phyloP scores from a whole-genome alignment of 345 rosid genomes.

The Syzygium oleosum region DNA sequence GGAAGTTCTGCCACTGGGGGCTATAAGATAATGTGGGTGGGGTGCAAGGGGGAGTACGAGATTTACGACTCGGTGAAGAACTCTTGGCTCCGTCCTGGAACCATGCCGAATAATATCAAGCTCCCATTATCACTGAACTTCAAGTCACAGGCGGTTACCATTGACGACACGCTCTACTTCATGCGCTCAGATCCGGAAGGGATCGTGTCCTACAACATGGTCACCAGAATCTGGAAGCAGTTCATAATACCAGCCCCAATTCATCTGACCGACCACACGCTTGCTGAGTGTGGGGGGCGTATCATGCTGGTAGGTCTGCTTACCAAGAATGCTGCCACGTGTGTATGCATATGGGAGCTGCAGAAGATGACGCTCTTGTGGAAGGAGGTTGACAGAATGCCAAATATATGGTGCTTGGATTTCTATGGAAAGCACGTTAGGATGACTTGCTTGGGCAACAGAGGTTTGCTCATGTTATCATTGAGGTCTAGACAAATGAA shows the following conservation, averaged over 20 bases:
- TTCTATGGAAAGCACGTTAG: conserved; percentile 98
- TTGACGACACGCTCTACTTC: conserved; percentile 58
- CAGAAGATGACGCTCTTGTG: conserved; percentile 99
- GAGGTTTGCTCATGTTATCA: conserved; percentile 86
- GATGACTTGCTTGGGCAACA: conserved; percentile 99
- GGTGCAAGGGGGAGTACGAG: conserved; percentile 92
- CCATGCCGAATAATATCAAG: conserved; percentile 60
- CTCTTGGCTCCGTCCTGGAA: conserved; percentile 74
- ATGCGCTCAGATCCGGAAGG: conserved; percentile 93
- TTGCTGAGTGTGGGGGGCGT: conserved; percentile 74
- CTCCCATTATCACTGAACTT: conserved; percentile 81
- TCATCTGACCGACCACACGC: conserved; percentile 78
- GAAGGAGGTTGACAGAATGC: conserved; percentile 99
- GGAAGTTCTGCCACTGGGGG: conserved; percentile 44
- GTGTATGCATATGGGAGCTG: conserved; percentile 98
- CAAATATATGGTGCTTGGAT: conserved; percentile 99
- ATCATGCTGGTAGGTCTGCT: conserved; percentile 92
- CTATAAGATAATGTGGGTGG: conserved; percentile 85
- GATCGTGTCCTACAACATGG: conserved; percentile 67
- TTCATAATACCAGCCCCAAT: conserved; percentile 63
- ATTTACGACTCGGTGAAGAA: conserved; percentile 68
- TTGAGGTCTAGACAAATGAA: conserved; percentile 89
- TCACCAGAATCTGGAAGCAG: conserved; percentile 76
- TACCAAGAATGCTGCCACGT: conserved; percentile 91
- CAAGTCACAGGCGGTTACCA: conserved; percentile 80